Evolutionary conservation across 2,329 filamentous ascomycete genomes (phyloP), one percentile per base, ranked within the genome.

Genomic region (Pyrenochaeta sp.): DNA sequence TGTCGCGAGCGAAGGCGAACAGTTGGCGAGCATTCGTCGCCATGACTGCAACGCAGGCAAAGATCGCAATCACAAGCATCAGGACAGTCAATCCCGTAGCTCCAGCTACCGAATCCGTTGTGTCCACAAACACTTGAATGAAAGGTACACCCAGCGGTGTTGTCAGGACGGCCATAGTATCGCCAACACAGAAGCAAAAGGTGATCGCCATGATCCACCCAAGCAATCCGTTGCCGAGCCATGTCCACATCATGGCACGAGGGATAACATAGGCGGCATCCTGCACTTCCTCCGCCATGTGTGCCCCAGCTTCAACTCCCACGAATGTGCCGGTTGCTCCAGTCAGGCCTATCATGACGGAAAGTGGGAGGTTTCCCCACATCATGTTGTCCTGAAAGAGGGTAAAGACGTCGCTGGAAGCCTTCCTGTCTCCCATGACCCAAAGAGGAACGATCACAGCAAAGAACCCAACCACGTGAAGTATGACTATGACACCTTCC

Each of bases 401-500:
- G 5, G 78, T 77, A 56, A 83, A 82, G 1, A 82, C 80, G 1
- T 74, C 72, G 8, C 72, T 56, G 0, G 78, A 62, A 5, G 72
- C 64, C 9, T 72, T 71, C 19, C 74, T 75, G 1, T 78, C 74
- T 2, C 56, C 68, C 48, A 69, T 12, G 4, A 62, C 59, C 65
- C 61, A 65, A 2, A 71, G 54, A 2, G 62, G 57, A 1, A 83
- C 77, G 10, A 84, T 59, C 56, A 84, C 77, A 3, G 77, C 81
- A 58, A 85, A 80, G 61, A 84, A 81, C 1, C 82, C 83, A n/a
- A 80, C 64, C n/a, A 84, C 68, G 52, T 85, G 82, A 3, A 85
- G 52, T 9, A 81, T 69, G 3, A 84, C 66, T 13, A 80, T 73
- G 9, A 67, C 39, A 4, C 60, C 54, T 48, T 71, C 64, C 45